These are phyloP conservation scores for Sparassis latifolia DNA, from an alignment of 1,284 basidiomycete species.

Conservation along the genomic window DNA sequence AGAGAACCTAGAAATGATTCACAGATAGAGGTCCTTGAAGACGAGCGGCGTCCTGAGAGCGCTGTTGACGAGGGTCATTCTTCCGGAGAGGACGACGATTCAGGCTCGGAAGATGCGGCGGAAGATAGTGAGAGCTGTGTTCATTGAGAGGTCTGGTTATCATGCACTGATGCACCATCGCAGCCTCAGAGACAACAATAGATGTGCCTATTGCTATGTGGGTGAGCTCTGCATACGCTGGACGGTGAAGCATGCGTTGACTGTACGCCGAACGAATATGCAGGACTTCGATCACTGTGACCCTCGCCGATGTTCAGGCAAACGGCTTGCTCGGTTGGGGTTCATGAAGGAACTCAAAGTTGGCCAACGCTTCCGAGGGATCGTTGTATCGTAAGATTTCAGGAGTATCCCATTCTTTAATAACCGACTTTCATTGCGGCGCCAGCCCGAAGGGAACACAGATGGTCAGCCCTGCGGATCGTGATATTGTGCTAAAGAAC, in stretches of 20 bases:
- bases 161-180: too few relatives aligned
- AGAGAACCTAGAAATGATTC: not conserved
- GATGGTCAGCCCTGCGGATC: conserved; percentile 80
- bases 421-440: not conserved
- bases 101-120: too few relatives aligned
- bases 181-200: conserved; percentile 25
- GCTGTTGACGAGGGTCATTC: conserved; percentile 20
- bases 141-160: too few relatives aligned
- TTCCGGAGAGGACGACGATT: conserved; percentile 9
- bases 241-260: not conserved
- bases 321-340: conserved; percentile 84
- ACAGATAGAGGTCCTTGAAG: not conserved
- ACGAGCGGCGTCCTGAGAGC: conserved; percentile 34
- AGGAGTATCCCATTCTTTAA: not conserved
- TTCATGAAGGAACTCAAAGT: conserved; percentile 82
- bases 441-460: conserved; percentile 83
- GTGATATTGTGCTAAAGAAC: conserved; percentile 66
- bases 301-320: conserved; percentile 90
- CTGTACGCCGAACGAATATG: not conserved
- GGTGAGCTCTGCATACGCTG: conserved; percentile 42
- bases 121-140: too few relatives aligned
- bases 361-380: conserved; percentile 83
- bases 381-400: conserved; percentile 78
- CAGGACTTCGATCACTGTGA: conserved; percentile 98
- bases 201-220: conserved; percentile 83